Conservation (phyloP, 495 filamentous ascomycete genomes). For the Xylaria venustula region DNA sequence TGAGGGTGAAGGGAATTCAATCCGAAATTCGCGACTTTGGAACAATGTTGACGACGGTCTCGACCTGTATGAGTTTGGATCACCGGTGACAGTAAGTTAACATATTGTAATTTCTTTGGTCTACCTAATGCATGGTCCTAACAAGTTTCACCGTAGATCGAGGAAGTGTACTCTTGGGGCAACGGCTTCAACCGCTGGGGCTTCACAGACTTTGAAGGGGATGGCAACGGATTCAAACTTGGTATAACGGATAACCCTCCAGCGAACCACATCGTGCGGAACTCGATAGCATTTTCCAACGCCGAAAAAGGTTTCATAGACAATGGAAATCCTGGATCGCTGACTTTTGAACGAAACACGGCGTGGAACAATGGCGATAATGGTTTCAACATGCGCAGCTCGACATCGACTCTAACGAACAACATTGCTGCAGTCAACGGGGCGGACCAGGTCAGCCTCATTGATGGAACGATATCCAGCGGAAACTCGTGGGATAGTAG, state of each 20-base stretch:
- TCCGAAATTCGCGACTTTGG: slow-evolving; percentile 28
- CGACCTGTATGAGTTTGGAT: slow-evolving; percentile 30
- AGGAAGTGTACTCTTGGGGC: slow-evolving; percentile 31
- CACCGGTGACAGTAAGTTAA: slow-evolving; percentile 17
- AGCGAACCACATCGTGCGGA: slow-evolving; percentile 28
- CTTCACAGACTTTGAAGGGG: slow-evolving; percentile 26
- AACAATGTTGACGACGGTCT: slow-evolving; percentile 33
- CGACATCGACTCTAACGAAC: slow-evolving; percentile 18
- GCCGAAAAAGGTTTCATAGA: slow-evolving; percentile 29
- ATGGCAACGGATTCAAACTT: slow-evolving; percentile 35
- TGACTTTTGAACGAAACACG: slow-evolving; percentile 25
- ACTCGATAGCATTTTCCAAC: slow-evolving; percentile 29
- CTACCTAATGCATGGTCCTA: too few species aligned
- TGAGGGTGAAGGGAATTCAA: slow-evolving; percentile 22
- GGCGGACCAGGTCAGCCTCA: slow-evolving; percentile 8
- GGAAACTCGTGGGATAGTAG: slow-evolving; percentile 28
- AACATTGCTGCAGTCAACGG: slow-evolving; percentile 27
- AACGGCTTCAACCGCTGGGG: slow-evolving; percentile 35
- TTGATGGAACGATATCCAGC: slow-evolving; percentile 13
- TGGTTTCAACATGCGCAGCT: slow-evolving; percentile 24
- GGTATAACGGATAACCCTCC: slow-evolving; percentile 22
- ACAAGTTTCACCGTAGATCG: slow-evolving; percentile 11
- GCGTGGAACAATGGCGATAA: slow-evolving; percentile 29
- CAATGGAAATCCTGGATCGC: slow-evolving; percentile 24
- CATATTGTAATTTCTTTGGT: too few species aligned